Percentiles rank a stretch among this genome's conserved stretches.
phyloP scores from a whole-genome alignment of 2,329 filamentous ascomycete species.

The Lasiodiplodia citricola region DNA sequence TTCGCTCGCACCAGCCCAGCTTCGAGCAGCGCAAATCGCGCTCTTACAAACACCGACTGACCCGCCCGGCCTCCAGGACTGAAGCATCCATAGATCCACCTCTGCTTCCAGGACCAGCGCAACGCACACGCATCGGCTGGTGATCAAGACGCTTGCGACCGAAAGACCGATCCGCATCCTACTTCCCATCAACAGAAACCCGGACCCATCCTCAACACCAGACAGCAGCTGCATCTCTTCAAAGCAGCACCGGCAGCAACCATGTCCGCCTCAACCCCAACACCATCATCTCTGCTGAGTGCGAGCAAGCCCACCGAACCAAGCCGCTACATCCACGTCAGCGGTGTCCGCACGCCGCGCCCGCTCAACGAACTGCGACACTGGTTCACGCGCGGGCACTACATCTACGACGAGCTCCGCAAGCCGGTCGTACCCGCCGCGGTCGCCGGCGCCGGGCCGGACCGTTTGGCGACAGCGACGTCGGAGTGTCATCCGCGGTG shows the following conservation, averaged over 20 bases:
- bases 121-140: background rate
- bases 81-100: background rate
- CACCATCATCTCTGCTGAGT: background rate
- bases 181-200: no score
- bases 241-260: no score
- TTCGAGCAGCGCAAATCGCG: background rate
- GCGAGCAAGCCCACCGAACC: background rate
- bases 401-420: constrained; percentile 12
- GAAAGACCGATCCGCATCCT: background rate
- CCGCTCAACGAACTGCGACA: background rate
- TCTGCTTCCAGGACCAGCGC: background rate
- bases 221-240: no score
- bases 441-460: background rate
- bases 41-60: background rate
- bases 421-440: background rate
- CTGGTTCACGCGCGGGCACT: constrained; percentile 2
- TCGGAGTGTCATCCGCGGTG: background rate
- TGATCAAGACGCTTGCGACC: background rate
- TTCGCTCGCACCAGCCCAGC: background rate
- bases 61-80: background rate
- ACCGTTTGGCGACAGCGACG: background rate
- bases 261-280: background rate
- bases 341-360: background rate
- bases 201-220: no score
- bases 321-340: background rate